These are phyloP conservation scores for Hanseniaspora thailandica DNA, from an alignment of 805 yeast genomes.

Conservation along the genomic window DNA sequence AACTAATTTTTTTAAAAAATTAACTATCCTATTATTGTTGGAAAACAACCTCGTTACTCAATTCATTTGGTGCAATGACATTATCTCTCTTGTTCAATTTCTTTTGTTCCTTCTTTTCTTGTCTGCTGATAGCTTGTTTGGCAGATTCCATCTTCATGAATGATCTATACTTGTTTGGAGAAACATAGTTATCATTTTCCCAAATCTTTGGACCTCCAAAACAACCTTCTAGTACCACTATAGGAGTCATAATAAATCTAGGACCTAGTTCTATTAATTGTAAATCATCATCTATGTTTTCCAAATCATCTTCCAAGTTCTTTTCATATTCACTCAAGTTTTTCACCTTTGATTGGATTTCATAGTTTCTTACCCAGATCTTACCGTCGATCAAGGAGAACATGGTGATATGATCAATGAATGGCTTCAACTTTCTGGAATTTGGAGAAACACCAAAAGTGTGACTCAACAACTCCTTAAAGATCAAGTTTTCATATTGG, in stretches of 20 bases:
- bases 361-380: conserved; percentile 92
- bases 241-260: conserved; percentile 82
- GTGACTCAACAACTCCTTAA: conserved; percentile 68
- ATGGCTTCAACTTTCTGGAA: conserved; percentile 87
- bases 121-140: conserved; percentile 60
- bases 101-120: conserved; percentile 65
- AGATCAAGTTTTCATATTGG: conserved; percentile 50
- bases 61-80: conserved; percentile 67
- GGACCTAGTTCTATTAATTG: conserved; percentile 93
- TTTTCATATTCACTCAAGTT: conserved; percentile 43
- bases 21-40: conserved; percentile 29
- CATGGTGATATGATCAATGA: conserved; percentile 87
- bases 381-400: conserved; percentile 86
- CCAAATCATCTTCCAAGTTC: conserved; percentile 26
- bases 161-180: conserved; percentile 90
- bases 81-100: conserved; percentile 66
- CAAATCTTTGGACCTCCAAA: conserved; percentile 96
- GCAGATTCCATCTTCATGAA: conserved; percentile 74
- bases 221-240: conserved; percentile 87
- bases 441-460: conserved; percentile 91
- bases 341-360: conserved; percentile 55
- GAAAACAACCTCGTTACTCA: conserved; percentile 66
- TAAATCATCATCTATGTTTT: conserved; percentile 39
- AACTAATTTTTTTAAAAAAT: background rate
- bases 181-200: conserved; percentile 91